Evolutionary conservation across 2,329 filamentous ascomycete genomes (phyloP).

Genomic region (Pseudocercospora cruenta): DNA sequence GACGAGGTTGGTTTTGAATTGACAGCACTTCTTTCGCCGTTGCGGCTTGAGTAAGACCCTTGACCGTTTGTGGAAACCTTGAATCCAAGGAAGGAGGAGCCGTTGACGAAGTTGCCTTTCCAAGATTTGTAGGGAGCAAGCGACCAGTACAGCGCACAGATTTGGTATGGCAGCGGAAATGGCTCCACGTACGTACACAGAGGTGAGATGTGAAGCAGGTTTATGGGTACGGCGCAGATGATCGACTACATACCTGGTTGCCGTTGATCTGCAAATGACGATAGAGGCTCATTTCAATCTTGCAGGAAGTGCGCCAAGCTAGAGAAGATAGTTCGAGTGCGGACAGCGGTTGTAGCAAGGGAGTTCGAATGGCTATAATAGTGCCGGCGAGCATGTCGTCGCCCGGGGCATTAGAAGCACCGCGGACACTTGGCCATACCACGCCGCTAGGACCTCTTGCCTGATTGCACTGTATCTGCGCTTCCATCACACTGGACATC

Average conservation of each 20-base stretch:
- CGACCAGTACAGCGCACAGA: background rate
- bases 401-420: background rate
- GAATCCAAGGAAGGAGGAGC: background rate
- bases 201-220: slow-evolving; percentile 2
- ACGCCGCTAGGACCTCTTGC: background rate
- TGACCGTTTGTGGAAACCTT: slow-evolving; percentile 1
- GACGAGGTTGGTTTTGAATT: background rate
- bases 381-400: background rate
- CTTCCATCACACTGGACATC: background rate
- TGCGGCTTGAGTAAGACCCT: slow-evolving; percentile 7
- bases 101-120: slow-evolving; percentile 1
- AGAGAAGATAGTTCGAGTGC: background rate
- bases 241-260: slow-evolving; percentile 4
- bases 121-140: slow-evolving; percentile 1
- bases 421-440: background rate
- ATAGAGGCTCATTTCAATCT: slow-evolving; percentile 10
- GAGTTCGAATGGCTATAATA: slow-evolving; percentile 1
- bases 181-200: background rate
- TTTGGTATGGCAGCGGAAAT: background rate
- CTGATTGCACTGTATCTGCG: background rate
- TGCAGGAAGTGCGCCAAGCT: slow-evolving; percentile 1
- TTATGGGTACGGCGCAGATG: background rate
- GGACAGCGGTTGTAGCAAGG: slow-evolving; percentile 7
- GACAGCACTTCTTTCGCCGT: background rate
- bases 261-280: slow-evolving; percentile 7